Evolutionary conservation across 495 filamentous ascomycete genomes (phyloP), one percentile per base, ranked within the genome.

Genomic region (Choiromyces venosus): DNA sequence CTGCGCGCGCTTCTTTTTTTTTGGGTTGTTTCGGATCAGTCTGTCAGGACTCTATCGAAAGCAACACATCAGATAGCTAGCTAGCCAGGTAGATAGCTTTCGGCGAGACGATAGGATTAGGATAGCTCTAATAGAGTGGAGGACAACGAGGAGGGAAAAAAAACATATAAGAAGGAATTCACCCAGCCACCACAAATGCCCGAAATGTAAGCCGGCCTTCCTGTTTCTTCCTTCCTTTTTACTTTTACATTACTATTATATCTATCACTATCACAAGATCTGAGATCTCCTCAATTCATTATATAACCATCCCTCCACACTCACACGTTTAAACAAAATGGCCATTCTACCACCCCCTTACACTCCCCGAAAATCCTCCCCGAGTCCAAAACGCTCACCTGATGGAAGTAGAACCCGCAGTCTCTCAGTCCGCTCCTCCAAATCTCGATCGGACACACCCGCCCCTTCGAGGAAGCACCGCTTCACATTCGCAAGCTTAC

Each of bases 401-500:
- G 71, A 64, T 37, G 35, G 74, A 37, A 71, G 36, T 61, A 85
- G 85, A 84, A 83, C 85, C 71, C 84, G 85, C 29, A 83, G 85
- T 37, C 82, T 87, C 73, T 86, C 85, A 21, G 86, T 90, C 81
- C 86, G 89, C 71, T 88, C 88, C 69, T 70, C 81, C 70, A 81
- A 84, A 78, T 16, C 65, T 72, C 68, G 68, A 40, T 71, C 80
- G 65, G 46, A 70, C n/a, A 67, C 69, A 25, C 76, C 81, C 65
- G 61, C 66, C 19, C 81, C 80, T 70, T 79, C 83, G 67, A 80
- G 83, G 70, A 88, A 86, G 35, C 86, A 88, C 79, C 85, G 86
- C 74, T 96, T 97, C 87, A 91, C 87, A 73, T 88, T 97, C 83
- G 87, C 87, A 71, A 92, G 91, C 33, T 88, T 97, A 66, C 92